A percentile compares a stretch with the other conserved stretches of the same genome.
Conservation (phyloP, 768 basidiomycete species). For the Polyporus arcularius region DNA sequence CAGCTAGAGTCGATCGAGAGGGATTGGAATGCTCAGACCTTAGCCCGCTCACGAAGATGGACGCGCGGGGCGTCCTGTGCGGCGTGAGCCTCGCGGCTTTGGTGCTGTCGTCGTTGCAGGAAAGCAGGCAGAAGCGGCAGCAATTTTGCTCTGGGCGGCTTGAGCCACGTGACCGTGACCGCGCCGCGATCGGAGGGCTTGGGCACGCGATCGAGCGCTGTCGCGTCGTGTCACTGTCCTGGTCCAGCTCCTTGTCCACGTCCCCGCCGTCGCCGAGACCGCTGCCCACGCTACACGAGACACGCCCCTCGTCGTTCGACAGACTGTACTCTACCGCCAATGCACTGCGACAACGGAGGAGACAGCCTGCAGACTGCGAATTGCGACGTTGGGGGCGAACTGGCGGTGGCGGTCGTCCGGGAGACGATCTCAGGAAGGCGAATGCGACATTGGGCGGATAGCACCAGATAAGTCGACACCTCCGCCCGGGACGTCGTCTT, state of each 20-base stretch:
- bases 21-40: constrained; percentile 78
- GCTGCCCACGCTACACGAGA: too few species aligned
- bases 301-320: too few species aligned
- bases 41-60: constrained; percentile 69
- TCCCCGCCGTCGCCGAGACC: not conserved
- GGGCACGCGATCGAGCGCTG: not conserved
- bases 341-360: too few species aligned
- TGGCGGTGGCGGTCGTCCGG: not conserved
- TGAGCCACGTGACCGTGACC: constrained; percentile 6
- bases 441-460: not conserved
- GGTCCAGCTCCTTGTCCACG: not conserved
- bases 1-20: constrained; percentile 64
- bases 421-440: not conserved
- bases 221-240: not conserved
- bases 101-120: constrained; percentile 37
- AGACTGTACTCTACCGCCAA: too few species aligned
- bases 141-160: not conserved
- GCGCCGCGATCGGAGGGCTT: not conserved
- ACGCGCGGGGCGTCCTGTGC: constrained; percentile 40
- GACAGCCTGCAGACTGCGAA: too few species aligned
- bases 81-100: constrained; percentile 75
- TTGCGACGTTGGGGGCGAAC: too few species aligned
- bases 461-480: not conserved
- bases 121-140: constrained; percentile 8
- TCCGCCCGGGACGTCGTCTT: not conserved